Evolutionary conservation across 306 rosid genomes (phyloP), one percentile per base, ranked within the genome.

Genomic region (Potentilla sterilis): DNA sequence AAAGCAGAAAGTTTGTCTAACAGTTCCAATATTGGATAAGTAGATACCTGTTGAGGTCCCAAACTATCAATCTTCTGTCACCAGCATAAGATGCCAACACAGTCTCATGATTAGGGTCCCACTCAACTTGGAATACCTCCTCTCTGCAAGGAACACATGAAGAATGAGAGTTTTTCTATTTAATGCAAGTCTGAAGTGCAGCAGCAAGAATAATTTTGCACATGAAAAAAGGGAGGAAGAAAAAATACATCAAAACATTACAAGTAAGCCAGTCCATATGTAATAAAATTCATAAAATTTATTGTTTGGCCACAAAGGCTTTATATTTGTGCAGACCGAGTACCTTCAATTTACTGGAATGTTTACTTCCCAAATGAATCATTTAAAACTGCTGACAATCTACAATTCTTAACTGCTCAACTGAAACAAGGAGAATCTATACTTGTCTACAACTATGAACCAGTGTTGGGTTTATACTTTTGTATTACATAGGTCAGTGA

Each of bases 61-160:
- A 95, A 80, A 95, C 94, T 87, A 89, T 92, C 75, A 92, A 79
- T 86, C 99, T 87, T 83, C 97, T 84, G 69, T 95, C 97, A 72
- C 87, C 96, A 43, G 90, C 89, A 70, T 96, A 90, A 14, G 99
- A 92, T 54, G 97, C 99, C 85, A 95, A 83, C 28, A 95, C 90
- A 0, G 91, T 75, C 69, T 95, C 97, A 6, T 92, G 99, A 80
- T 89, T 87, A 18, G 97, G 99, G 86, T 95, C 99, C 97, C 99
- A 95, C 79, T 95, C 99, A 41, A 95, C 97, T 89, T 95, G 97
- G 85, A 82, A 92, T 15, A 95, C 99, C 74, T 92, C 97, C 79
- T 95, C 99, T 74, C 99, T 92, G 82, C 69, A 67, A 58, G 44
- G 48, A 73, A 74, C 51, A 77, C 11, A 78, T 41, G 8, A 38